A percentile compares a stretch with the other conserved stretches of the same genome.
phyloP scores from a whole-genome alignment of 345 rosid genomes.

The Arabidopsis arenosa region DNA sequence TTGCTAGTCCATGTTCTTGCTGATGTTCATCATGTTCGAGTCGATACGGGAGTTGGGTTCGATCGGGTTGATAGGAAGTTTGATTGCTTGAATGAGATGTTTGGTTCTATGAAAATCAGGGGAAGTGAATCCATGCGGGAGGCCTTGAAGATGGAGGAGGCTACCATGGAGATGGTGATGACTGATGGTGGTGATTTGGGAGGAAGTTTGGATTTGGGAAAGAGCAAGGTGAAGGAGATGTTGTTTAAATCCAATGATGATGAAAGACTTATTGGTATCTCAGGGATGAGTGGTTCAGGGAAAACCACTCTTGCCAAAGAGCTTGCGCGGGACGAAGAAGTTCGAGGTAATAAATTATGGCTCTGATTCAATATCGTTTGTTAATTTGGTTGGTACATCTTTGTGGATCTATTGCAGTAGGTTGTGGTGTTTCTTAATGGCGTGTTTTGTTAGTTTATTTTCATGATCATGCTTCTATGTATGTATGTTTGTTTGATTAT shows the following conservation, averaged over 20 bases:
- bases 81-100: conserved; percentile 53
- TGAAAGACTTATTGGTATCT: conserved; percentile 59
- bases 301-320: conserved; percentile 70
- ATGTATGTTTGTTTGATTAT: background rate
- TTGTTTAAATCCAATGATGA: conserved; percentile 46
- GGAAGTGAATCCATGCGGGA: conserved; percentile 63
- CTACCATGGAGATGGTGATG: conserved; percentile 42
- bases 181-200: conserved; percentile 37
- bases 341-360: conserved; percentile 48
- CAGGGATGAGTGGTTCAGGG: conserved; percentile 67
- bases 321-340: conserved; percentile 60
- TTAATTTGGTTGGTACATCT: background rate
- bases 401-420: background rate
- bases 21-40: conserved; percentile 72
- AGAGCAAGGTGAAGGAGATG: conserved; percentile 77
- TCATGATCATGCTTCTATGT: no score
- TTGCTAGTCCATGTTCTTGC: conserved; percentile 45
- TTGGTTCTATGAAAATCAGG: conserved; percentile 72
- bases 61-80: conserved; percentile 54
- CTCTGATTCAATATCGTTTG: background rate
- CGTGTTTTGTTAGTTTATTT: background rate
- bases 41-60: conserved; percentile 52
- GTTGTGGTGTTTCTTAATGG: background rate
- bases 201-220: conserved; percentile 61
- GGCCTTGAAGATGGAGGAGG: conserved; percentile 57